These are phyloP conservation scores for Geranium rotundifolium DNA, from an alignment of 345 rosid genomes.

Conservation along the genomic window DNA sequence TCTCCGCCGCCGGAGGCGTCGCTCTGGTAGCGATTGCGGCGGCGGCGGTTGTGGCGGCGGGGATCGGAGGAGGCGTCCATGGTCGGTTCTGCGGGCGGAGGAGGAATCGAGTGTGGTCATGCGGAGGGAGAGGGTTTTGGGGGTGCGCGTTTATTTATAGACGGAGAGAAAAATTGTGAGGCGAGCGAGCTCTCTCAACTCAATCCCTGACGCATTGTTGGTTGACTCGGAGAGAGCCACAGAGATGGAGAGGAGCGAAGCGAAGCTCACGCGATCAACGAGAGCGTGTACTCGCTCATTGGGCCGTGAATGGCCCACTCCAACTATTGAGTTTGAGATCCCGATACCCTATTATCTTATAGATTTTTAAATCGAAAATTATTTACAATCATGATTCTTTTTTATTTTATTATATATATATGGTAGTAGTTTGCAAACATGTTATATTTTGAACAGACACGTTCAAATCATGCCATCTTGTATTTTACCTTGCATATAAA, in stretches of 20 bases:
- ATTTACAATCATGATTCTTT: no score
- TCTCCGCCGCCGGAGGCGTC: constrained; percentile 12
- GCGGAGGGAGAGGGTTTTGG: neutral
- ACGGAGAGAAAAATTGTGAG: neutral
- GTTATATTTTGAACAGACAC: no score
- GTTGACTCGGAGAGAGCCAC: neutral
- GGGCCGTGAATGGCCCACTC: no score
- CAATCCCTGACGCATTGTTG: neutral
- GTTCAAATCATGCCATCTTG: no score
- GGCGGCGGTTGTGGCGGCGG: constrained; percentile 13
- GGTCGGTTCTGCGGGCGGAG: neutral
- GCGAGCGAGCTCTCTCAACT: no score
- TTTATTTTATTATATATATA: no score
- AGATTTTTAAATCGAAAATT: no score
- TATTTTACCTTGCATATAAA: no score
- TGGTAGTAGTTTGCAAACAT: no score
- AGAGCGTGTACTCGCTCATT: neutral
- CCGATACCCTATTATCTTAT: no score
- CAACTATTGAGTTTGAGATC: no score
- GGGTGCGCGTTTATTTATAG: no score
- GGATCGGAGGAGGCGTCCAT: neutral
- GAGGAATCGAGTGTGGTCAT: neutral
- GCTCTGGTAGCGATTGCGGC: constrained; percentile 4
- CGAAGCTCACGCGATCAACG: neutral
- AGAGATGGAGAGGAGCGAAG: neutral